Percentiles rank a stretch among this genome's conserved stretches.
These are phyloP conservation scores for Fonsecaea nubica DNA, from an alignment of 2,329 filamentous ascomycete genomes.

Conservation along the genomic window DNA sequence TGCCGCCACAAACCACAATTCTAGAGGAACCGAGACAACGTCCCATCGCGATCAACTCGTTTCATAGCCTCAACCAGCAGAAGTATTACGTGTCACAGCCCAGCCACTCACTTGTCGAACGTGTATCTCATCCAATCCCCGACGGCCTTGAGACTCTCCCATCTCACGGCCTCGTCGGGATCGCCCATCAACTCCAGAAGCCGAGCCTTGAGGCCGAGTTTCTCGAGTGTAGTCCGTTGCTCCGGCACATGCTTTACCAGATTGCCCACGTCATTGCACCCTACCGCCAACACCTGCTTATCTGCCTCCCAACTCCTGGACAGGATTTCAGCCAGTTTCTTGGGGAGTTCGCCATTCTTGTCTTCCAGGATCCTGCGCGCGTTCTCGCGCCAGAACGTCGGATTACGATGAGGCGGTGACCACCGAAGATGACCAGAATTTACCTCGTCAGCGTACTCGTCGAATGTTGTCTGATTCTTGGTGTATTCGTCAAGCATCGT, in stretches of 20 bases:
- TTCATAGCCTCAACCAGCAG: neutral
- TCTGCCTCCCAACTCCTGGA: slow-evolving; percentile 83
- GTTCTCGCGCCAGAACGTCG: slow-evolving; percentile 90
- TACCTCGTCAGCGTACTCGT: slow-evolving; percentile 79
- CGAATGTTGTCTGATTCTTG: slow-evolving; percentile 70
- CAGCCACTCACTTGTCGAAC: slow-evolving; percentile 57
- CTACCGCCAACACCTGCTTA: slow-evolving; percentile 85
- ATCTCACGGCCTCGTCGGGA: slow-evolving; percentile 83
- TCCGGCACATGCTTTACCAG: slow-evolving; percentile 90
- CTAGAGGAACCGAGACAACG: neutral
- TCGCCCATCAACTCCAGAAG: slow-evolving; percentile 96
- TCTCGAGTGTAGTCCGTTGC: slow-evolving; percentile 79
- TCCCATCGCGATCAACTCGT: neutral
- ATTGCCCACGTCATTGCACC: slow-evolving; percentile 88
- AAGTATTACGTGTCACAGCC: neutral
- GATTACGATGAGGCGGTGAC: slow-evolving; percentile 88
- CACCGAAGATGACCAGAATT: slow-evolving; percentile 86
- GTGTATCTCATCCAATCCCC: slow-evolving; percentile 78
- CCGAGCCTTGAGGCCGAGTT: slow-evolving; percentile 79
- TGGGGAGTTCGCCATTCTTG: slow-evolving; percentile 77
- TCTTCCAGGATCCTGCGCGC: slow-evolving; percentile 84
- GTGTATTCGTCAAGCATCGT: slow-evolving; percentile 86
- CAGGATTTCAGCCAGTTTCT: slow-evolving; percentile 85
- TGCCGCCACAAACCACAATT: neutral
- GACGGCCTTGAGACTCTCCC: slow-evolving; percentile 88